Evolutionary conservation across 2,329 filamentous ascomycete genomes (phyloP), one percentile per base, ranked within the genome.

Genomic region (Sodiomyces alkalinus): DNA sequence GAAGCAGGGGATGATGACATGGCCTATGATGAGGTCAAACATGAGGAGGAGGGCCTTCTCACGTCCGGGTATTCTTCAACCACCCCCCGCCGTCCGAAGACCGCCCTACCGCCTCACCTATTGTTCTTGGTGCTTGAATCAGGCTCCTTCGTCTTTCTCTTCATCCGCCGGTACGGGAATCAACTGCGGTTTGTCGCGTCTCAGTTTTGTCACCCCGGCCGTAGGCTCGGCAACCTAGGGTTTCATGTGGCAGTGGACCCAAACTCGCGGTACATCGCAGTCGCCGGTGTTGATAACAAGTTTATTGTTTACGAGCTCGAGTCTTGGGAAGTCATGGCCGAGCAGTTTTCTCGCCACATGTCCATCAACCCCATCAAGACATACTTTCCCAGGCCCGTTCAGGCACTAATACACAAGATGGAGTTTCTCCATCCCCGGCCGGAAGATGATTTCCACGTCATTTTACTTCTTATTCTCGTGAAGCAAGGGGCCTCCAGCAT

Each of bases 371-470:
- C 78, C 2, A 64, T 92, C 32, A 61, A 61, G 34, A 50, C 47
- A 1, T 48, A 41, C 21, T 44, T 52, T 12, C 43, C 58, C 12
- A 58, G 63, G 7, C 38, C 49, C 7, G 58, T 83, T 6, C 66
- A 74, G 6, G 85, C 81, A 1, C 62, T 75, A n/a, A 81, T 96
- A 31, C 63, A 87, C 41, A 80, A 82, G 40, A 75, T 94, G 62
- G 79, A 85, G 14, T 98, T 96, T 38, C 61, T 98, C 3, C 72
- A 79, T 33, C 80, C 85, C 6, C 62, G 64, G 7, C 52, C 65
- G 1, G 64, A 71, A 29, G 74, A 86, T 34, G 63, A 71, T 7
- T 61, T 74, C 30, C 74, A 75, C 40, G 68, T 92, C 23, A 75
- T 92, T n/a, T 61, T 96, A 4, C 56, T 93, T 8, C 55, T 93